Evolutionary conservation across 1,284 basidiomycete species (phyloP), one percentile per base, ranked within the genome.

Genomic region (Neotropicomus parvogracilis): DNA sequence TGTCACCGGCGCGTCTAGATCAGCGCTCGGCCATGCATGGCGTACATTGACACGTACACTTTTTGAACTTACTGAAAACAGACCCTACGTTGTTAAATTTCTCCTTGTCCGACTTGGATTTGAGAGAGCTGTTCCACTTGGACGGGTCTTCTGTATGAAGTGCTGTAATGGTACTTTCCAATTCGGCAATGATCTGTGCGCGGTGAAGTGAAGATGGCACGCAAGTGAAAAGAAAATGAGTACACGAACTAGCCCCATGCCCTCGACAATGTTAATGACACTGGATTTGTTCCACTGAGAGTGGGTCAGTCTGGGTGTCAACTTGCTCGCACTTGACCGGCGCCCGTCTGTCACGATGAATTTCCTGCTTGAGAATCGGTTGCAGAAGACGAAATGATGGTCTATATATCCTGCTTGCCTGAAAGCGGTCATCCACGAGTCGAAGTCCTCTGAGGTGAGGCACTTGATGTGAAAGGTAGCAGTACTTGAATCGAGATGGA

Each of bases 381-480:
- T 46, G 50, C 48, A 52, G 45, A 39, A 21, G 29, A 47, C 37
- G 31, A 41, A 28, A 39, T 36, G 40, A 39, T 24, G 28, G 40
- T 33, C 28, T 9, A 35, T 16, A 32, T 14, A 17, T 12, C 12
- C 19, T 44, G 58, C 66, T 63, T 54, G 85, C 85, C 87, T 80
- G 56, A 91, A 78, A 28, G 83, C 80, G 26, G 69, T 53, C 75
- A 87, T 87, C 88, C 88, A 91, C 38, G 64, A 70, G 44, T 81
- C 70, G 55, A 89, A 92, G 59, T 92, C 89, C 8, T 80, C 78
- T 16, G 67, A 68, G 44, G 72, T 81, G 20, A 88, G 67, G 60
- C 86, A 88, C 64, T 85, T 87, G 52, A 88, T 78, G 64, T 90
- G 88, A 61, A 89, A 91, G 1, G 86, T 90, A 21, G 83, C 81